Base-by-base conservation (phyloP, 495 filamentous ascomycete species). In the Trichocladium uniseriatum region DNA sequence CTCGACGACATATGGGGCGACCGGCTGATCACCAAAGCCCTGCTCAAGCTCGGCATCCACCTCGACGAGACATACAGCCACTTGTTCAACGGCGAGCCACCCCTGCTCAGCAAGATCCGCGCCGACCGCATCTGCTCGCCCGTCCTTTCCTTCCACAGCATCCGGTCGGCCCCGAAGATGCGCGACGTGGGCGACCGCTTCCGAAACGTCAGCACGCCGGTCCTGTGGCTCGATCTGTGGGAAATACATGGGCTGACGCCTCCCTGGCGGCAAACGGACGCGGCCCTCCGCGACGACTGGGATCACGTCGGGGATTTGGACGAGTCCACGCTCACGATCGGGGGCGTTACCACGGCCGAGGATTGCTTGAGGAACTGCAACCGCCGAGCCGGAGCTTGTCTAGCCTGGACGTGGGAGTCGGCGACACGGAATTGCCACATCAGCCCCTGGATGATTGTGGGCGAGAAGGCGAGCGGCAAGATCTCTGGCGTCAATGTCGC, bases 51-150 rank as follows among this genome's bases (percentile, higher is more conserved):
- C 7, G 72, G 63, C 0, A 52, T 74, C 14, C 68, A 72, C 51
- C 49, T 74, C 3, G 64, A 74, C 29, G 72, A 75, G 52, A 51
- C 52, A 1, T 72, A 72, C 45, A 59, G 58, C 42, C 67, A 62
- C 14, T 49, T 70, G n/a, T 75, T 75, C 53, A 72, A 67, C 29
- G 72, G 72, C 22, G 72, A 75, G 48, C 48, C 61, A 6, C 72
- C 72, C 0, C 54, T 57, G 52, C 54, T 62, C 36, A 69, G 66
- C 49, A 65, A 63, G 40, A 67, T 75, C 39, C 60, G 60, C 47
- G 38, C 52, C 1, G 71, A 74, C 51, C 50, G 70, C 10, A 56
- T 73, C 43, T 74, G 72, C 50, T 43, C 62, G 20, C 66, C 69
- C 9, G 29, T 74, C 5, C 40, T 73, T 0, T 59, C 65, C 1